phyloP scores from a whole-genome alignment of 2,329 filamentous ascomycete species.

The Proliferodiscus dingleyae region DNA sequence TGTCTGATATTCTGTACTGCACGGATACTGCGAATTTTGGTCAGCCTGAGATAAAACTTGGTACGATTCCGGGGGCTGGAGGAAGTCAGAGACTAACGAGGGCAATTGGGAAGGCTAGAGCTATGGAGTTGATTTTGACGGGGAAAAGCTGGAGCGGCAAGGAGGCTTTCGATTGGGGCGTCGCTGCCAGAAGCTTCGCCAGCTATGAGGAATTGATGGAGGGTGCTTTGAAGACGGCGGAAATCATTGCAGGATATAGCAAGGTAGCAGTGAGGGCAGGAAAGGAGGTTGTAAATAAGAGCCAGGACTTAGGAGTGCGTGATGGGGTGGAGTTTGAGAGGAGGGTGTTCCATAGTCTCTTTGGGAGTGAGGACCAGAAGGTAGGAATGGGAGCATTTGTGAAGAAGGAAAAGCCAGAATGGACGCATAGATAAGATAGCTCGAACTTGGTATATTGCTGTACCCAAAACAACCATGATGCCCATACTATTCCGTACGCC shows the following conservation, averaged over 20 bases:
- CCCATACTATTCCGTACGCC: conserved; percentile 4
- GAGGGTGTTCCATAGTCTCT: conserved; percentile 85
- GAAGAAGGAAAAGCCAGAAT: conserved; percentile 89
- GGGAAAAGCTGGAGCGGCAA: conserved; percentile 77
- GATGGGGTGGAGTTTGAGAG: conserved; percentile 96
- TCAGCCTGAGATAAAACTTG: conserved; percentile 95
- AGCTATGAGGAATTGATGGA: conserved; percentile 78
- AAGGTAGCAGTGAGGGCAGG: conserved; percentile 81
- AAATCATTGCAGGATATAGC: conserved; percentile 83
- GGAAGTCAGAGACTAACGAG: conserved; percentile 84
- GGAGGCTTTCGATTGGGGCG: conserved; percentile 84
- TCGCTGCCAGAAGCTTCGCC: conserved; percentile 78
- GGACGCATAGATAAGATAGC: conserved; percentile 62
- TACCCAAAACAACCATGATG: not conserved
- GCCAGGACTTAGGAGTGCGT: conserved; percentile 79
- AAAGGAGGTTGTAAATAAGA: conserved; percentile 99
- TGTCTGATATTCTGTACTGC: conserved; percentile 95
- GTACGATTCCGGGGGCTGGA: conserved; percentile 85
- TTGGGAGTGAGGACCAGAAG: conserved; percentile 95
- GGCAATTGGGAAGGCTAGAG: conserved; percentile 76
- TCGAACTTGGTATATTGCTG: not conserved
- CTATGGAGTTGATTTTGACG: conserved; percentile 89
- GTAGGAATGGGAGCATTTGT: conserved; percentile 95
- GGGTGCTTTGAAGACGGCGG: conserved; percentile 75
- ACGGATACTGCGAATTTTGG: conserved; percentile 83